These are phyloP conservation scores for Gelatoporia subvermispora DNA, from an alignment of 768 basidiomycete genomes.

Conservation along the genomic window DNA sequence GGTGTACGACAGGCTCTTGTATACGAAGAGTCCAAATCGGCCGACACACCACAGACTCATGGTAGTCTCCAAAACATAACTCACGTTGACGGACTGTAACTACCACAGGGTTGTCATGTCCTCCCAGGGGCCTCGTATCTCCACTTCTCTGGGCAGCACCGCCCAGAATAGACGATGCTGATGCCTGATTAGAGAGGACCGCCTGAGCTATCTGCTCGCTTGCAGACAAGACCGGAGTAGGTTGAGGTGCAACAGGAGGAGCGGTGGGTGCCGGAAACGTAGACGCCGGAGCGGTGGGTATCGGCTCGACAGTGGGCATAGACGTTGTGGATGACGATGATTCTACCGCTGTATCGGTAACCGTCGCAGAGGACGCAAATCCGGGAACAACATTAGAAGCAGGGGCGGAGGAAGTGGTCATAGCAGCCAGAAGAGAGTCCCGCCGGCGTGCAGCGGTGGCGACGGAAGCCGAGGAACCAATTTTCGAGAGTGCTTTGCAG, in stretches of 20 bases:
- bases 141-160: no score
- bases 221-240: slow-evolving; percentile 14
- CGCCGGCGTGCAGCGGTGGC: slow-evolving; percentile 63
- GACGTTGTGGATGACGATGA: slow-evolving; percentile 1
- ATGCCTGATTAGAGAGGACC: slow-evolving; percentile 23
- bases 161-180: slow-evolving; percentile 1
- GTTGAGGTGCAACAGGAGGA: neutral
- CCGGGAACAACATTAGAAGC: slow-evolving; percentile 13
- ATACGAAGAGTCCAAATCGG: no score
- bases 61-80: slow-evolving; percentile 23
- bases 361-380: slow-evolving; percentile 2
- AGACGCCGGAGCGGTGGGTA: slow-evolving; percentile 7
- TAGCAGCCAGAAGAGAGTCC: slow-evolving; percentile 50
- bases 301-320: slow-evolving; percentile 4
- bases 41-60: no score
- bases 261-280: slow-evolving; percentile 7
- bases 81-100: slow-evolving; percentile 80
- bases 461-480: slow-evolving; percentile 52
- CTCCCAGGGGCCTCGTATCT: slow-evolving; percentile 28
- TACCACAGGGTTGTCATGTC: slow-evolving; percentile 59
- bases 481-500: slow-evolving; percentile 58
- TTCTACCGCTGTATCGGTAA: neutral
- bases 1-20: no score
- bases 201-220: slow-evolving; percentile 41
- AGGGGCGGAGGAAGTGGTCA: slow-evolving; percentile 10